Evolutionary conservation across 371 early-diverging fungal genomes (phyloP).

Genomic region (Mucor circinelloides): DNA sequence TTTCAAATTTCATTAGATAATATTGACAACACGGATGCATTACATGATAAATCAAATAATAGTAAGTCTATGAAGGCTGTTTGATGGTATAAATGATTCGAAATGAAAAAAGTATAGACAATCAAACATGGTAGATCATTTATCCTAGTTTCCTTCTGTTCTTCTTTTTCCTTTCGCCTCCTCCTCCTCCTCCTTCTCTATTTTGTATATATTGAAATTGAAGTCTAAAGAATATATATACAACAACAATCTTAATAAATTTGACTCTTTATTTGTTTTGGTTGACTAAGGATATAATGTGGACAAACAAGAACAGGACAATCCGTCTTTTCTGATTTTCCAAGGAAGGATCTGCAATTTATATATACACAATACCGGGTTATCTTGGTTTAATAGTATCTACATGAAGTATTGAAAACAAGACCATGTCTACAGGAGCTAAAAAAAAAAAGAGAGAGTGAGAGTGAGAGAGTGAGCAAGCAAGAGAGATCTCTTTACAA

Average conservation of each 20-base stretch:
- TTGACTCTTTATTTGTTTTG: constrained; percentile 1
- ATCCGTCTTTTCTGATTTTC: no score
- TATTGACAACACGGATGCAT: not conserved
- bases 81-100: no score
- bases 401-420: not conserved
- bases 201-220: not conserved
- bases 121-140: not conserved
- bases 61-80: not conserved
- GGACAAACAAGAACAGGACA: not conserved
- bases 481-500: not conserved
- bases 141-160: not conserved
- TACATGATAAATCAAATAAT: not conserved
- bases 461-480: not conserved
- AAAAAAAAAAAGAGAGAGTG: not conserved
- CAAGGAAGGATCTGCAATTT: not conserved
- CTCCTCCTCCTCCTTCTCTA: not conserved
- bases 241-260: not conserved
- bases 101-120: not conserved
- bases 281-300: not conserved
- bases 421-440: not conserved
- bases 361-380: not conserved
- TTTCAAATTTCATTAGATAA: not conserved
- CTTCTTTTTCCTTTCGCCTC: not conserved
- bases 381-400: not conserved
- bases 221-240: not conserved